phyloP scores from a whole-genome alignment of 1,139 yeast species.

The Pichia sp. region DNA sequence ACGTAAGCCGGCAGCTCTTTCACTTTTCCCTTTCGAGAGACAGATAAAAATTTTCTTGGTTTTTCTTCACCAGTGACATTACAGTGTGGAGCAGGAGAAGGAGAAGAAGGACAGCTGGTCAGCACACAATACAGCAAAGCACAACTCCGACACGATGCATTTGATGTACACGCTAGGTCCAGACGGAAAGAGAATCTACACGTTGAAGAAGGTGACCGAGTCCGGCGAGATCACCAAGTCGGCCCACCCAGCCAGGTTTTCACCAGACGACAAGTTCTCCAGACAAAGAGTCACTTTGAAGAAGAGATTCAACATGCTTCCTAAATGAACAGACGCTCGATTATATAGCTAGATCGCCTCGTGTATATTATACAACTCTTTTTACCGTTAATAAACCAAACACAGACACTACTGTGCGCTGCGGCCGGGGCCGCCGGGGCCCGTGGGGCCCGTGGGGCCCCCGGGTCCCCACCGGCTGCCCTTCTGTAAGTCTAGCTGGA shows the following conservation, averaged over 20 bases:
- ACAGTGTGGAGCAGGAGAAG: too few species aligned
- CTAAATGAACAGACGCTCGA: constrained; percentile 49
- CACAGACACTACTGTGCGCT: not conserved
- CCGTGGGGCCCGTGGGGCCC: not conserved
- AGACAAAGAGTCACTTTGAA: constrained; percentile 98
- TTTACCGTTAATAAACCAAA: not conserved
- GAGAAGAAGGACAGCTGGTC: too few species aligned
- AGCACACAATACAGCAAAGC: not conserved
- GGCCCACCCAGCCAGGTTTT: constrained; percentile 98
- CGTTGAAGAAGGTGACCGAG: constrained; percentile 76
- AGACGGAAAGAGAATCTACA: constrained; percentile 94
- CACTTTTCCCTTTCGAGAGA: not conserved
- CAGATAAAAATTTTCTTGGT: not conserved
- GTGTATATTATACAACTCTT: constrained; percentile 4
- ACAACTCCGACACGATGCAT: constrained; percentile 56
- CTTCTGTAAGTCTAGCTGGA: constrained; percentile 15
- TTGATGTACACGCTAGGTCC: constrained; percentile 95
- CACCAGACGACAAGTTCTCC: constrained; percentile 98
- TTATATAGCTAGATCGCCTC: not conserved
- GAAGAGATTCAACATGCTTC: constrained; percentile 87
- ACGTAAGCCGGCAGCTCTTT: not conserved
- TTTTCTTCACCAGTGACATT: not conserved
- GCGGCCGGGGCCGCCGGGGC: not conserved
- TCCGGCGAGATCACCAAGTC: constrained; percentile 94
- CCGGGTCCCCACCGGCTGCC: not conserved